These are phyloP conservation scores for Phytophthora crassamura DNA, from an alignment of 352 stramenopile species.

Conservation along the genomic window DNA sequence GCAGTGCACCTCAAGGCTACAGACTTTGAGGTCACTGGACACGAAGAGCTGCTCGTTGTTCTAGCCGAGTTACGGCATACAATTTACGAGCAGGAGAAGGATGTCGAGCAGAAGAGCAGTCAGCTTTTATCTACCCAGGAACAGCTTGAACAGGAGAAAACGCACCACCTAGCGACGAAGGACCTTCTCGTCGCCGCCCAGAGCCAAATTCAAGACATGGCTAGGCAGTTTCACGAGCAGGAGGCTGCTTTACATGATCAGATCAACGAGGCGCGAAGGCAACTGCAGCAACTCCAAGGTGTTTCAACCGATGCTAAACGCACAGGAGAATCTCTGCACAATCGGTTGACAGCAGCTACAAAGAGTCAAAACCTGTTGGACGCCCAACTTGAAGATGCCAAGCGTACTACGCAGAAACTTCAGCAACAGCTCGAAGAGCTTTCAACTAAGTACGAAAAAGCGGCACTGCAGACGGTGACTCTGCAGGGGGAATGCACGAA, in stretches of 20 bases:
- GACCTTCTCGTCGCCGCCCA: conserved; percentile 26
- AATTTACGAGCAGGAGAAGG: conserved; percentile 75
- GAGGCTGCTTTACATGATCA: conserved; percentile 38
- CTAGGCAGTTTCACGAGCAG: conserved; percentile 29
- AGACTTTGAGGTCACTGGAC: conserved; percentile 70
- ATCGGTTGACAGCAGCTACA: conserved; percentile 20
- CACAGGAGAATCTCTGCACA: conserved; percentile 31
- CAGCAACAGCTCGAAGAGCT: conserved; percentile 23
- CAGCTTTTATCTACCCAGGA: conserved; percentile 12
- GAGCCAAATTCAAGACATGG: conserved; percentile 28
- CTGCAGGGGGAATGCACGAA: conserved; percentile 31
- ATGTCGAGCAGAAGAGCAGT: conserved; percentile 42
- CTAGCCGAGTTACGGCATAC: conserved; percentile 80
- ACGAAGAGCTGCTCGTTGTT: conserved; percentile 81
- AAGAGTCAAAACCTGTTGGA: conserved; percentile 38
- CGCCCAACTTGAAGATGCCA: conserved; percentile 37
- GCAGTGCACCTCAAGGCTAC: conserved; percentile 74
- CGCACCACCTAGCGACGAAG: conserved; percentile 27
- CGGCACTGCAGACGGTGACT: conserved; percentile 2
- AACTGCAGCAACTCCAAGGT: conserved; percentile 38
- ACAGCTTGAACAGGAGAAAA: conserved; percentile 37
- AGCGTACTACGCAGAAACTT: conserved; percentile 20
- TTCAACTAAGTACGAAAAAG: conserved; percentile 29
- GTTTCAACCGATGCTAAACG: conserved; percentile 17
- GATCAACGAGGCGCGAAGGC: conserved; percentile 36